These are phyloP conservation scores for Ceratobasidium sp. DNA, from an alignment of 1,284 basidiomycete species.

Conservation along the genomic window DNA sequence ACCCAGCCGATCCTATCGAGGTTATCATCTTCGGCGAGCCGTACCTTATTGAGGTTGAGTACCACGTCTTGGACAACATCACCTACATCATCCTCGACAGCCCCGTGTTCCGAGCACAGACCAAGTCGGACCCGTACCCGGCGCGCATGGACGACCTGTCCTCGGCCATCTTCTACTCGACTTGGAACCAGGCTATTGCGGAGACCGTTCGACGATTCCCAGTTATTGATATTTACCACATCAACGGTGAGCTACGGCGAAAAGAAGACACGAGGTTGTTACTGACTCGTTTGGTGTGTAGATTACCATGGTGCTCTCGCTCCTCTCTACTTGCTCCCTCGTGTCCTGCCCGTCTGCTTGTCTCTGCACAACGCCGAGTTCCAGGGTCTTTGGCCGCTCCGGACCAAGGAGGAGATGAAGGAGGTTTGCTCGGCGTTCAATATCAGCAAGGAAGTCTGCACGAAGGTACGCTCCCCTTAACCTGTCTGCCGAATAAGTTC, in stretches of 20 bases:
- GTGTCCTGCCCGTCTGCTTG: slow-evolving; percentile 86
- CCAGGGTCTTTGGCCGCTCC: slow-evolving; percentile 93
- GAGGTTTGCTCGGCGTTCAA: slow-evolving; percentile 97
- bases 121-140: slow-evolving; percentile 92
- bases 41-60: slow-evolving; percentile 93
- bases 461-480: slow-evolving; percentile 60
- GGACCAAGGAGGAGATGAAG: slow-evolving; percentile 97
- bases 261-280: background rate
- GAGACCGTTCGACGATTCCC: slow-evolving; percentile 85
- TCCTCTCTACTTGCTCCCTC: slow-evolving; percentile 88
- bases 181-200: slow-evolving; percentile 95
- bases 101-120: slow-evolving; percentile 94
- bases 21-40: slow-evolving; percentile 95
- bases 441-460: slow-evolving; percentile 92
- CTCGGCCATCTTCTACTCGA: slow-evolving; percentile 95
- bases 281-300: slow-evolving; percentile 12
- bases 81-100: slow-evolving; percentile 92
- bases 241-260: slow-evolving; percentile 60
- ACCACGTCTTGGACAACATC: slow-evolving; percentile 90
- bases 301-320: slow-evolving; percentile 93
- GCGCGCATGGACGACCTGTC: slow-evolving; percentile 95
- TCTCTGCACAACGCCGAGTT: slow-evolving; percentile 97
- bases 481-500: background rate
- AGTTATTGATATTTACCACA: slow-evolving; percentile 87
- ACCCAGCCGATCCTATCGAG: slow-evolving; percentile 90